Base-by-base conservation (phyloP, 495 filamentous ascomycete genomes). In the Clohesyomyces aquaticus region DNA sequence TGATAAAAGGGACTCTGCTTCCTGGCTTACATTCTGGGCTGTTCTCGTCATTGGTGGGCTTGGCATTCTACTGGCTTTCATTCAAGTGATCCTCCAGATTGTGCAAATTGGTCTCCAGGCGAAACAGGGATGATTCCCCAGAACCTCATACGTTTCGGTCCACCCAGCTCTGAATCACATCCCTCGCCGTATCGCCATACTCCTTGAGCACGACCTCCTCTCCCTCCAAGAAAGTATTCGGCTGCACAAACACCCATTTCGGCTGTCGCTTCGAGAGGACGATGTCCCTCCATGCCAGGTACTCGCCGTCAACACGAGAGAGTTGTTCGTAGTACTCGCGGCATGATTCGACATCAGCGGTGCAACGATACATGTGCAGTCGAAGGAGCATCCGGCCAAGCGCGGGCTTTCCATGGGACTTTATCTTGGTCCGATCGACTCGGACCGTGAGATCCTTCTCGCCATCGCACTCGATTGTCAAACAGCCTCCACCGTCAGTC, bases 321-420 rank as follows among this genome's bases (percentile, higher is more conserved):
- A 81, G 73, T 9, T 73, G 66, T 48, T 77, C 76, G 63, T 77
- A 81, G 50, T 77, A 77, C 3, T 57, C 42, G 1, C 73, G 69
- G 55, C 77, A 79, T 19, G 59, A 63, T 3, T 70, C 56, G 3
- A 75, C 72, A 62, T 82, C 77, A 0, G 78, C 80, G 18, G 79
- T 82, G 51, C 73, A 81, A 11, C 77, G 76, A 58, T 77, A 78
- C 38, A 80, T 78, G 56, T 83, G 78, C 16, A 81, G 62, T 12
- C 63, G 70, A 23, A 77, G 61, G 8, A 82, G 72, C 72, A 81
- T 74, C 14, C 66, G 63, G 38, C 74, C 78, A 19, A 82, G 70
- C 12, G 76, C 79, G 0, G 72, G 71, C 52, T 77, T 80, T 0
- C 76, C 78, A 35, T 82, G 69, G 1, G 61, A 67, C 11, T 66